Base-by-base conservation (phyloP, 2,329 filamentous ascomycete genomes). In the Trichoderma simmonsii region DNA sequence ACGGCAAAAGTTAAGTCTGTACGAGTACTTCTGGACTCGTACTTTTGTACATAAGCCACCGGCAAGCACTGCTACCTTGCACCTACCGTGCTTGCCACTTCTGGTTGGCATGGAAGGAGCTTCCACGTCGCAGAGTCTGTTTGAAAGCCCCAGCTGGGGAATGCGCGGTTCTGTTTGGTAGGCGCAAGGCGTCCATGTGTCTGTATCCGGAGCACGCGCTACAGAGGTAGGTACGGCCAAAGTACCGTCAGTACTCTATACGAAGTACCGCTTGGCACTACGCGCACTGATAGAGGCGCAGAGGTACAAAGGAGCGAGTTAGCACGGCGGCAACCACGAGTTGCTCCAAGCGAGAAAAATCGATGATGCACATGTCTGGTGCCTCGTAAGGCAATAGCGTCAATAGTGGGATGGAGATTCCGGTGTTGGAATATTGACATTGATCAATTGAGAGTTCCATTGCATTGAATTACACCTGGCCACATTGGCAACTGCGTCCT, bases 41-140 rank as follows among this genome's bases (percentile, higher is more conserved):
- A 36, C 34, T 43, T 39, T 39, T 39, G 36, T 8, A 39, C 24
- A 18, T 60, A 59, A 68, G 65, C 65, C 54, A 32, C 64, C 24
- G 64, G 62, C 64, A 57, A 66, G 43, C 48, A 66, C 64, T 39
- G 48, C 64, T 39, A 62, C 60, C 60, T 36, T 62, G 34, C 39
- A 34, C 65, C 54, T 68, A 12, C 54, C 65, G 28, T 68, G 65
- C 24, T 57, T 68, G 54, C 65, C 39, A 64, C 39, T 30, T 67
- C 26, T 60, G 54, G 65, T 32, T 68, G 65, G 65, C 65, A 68
- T 68, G 65, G 65, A 59, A 60, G 56, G 65, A 68, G 65, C 64
- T 57, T 57, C 54, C 51, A 36, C 21, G 51, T 28, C 64, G 21
- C 28, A 39, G 24, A 67, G 64, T 26, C 51, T 56, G 34, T 32